Evolutionary conservation across 2,329 filamentous ascomycete genomes (phyloP).

Genomic region (Fusarium pseudograminearum): DNA sequence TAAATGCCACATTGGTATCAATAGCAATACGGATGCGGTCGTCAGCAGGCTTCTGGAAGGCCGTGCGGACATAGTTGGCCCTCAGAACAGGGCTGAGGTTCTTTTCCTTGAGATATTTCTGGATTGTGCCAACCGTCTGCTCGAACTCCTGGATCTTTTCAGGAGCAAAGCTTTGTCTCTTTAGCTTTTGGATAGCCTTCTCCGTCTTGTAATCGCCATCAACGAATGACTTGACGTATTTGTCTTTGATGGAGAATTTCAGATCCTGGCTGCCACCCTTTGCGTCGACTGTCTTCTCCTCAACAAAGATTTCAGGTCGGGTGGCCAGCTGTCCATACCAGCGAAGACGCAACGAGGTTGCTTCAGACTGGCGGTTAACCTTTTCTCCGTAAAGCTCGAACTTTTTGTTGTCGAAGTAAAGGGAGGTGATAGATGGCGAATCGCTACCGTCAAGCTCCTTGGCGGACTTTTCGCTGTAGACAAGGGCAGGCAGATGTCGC

Average conservation of each 20-base stretch:
- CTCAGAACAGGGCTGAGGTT: slow-evolving; percentile 86
- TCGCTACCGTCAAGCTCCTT: slow-evolving; percentile 84
- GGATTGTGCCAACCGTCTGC: slow-evolving; percentile 79
- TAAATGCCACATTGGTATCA: slow-evolving; percentile 91
- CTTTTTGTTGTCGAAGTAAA: slow-evolving; percentile 92
- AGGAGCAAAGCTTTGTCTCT: slow-evolving; percentile 76
- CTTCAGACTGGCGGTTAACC: slow-evolving; percentile 79
- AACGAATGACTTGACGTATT: slow-evolving; percentile 90
- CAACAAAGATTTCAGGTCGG: slow-evolving; percentile 83
- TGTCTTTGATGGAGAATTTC: slow-evolving; percentile 89
- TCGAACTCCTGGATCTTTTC: slow-evolving; percentile 77
- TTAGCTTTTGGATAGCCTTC: slow-evolving; percentile 89
- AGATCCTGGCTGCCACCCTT: slow-evolving; percentile 83
- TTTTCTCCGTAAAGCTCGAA: slow-evolving; percentile 91
- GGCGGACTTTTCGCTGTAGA: slow-evolving; percentile 89
- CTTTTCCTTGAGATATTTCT: slow-evolving; percentile 81
- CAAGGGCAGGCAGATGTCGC: slow-evolving; percentile 87
- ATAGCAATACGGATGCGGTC: slow-evolving; percentile 91
- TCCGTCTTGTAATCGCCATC: slow-evolving; percentile 91
- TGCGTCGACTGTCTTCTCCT: slow-evolving; percentile 87
- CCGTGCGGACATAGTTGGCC: slow-evolving; percentile 93
- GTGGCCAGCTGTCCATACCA: slow-evolving; percentile 90
- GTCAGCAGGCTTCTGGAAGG: slow-evolving; percentile 95
- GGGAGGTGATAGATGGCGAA: slow-evolving; percentile 91
- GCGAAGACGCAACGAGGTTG: slow-evolving; percentile 84